Conservation (phyloP, 306 rosid genomes). For the Castanea mollissima region DNA sequence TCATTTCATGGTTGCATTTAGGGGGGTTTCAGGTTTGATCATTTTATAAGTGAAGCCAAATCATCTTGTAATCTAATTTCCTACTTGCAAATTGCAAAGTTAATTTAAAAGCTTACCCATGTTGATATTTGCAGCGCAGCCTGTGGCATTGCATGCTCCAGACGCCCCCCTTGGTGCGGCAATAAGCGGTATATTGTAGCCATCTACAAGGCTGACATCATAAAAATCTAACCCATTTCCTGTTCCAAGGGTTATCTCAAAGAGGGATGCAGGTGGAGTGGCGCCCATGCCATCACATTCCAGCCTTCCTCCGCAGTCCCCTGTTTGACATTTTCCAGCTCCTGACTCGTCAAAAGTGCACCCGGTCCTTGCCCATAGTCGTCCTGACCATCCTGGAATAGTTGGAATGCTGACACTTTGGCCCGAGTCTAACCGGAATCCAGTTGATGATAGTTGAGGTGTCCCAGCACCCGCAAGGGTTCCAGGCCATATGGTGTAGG, state of each 20-base stretch:
- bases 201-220: slow-evolving; percentile 86
- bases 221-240: slow-evolving; percentile 64
- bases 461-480: slow-evolving; percentile 70
- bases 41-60: slow-evolving; percentile 5
- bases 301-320: slow-evolving; percentile 86
- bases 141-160: slow-evolving; percentile 74
- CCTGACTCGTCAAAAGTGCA: slow-evolving; percentile 74
- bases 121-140: slow-evolving; percentile 72
- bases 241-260: slow-evolving; percentile 78
- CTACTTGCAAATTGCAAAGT: not conserved
- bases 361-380: slow-evolving; percentile 94
- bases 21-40: not conserved
- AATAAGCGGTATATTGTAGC: slow-evolving; percentile 75
- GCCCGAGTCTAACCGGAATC: slow-evolving; percentile 55
- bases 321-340: slow-evolving; percentile 70
- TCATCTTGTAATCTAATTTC: not conserved
- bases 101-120: slow-evolving; percentile 41
- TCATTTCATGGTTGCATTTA: slow-evolving; percentile 9
- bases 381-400: slow-evolving; percentile 80
- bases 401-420: slow-evolving; percentile 48
- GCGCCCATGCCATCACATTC: slow-evolving; percentile 85
- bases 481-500: slow-evolving; percentile 79
- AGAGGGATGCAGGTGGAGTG: slow-evolving; percentile 75
- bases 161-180: slow-evolving; percentile 56
- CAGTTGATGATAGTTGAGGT: slow-evolving; percentile 52